Percentiles rank a stretch among this genome's conserved stretches.
These are phyloP conservation scores for Citrus medica DNA, from an alignment of 345 rosid species.

Conservation along the genomic window DNA sequence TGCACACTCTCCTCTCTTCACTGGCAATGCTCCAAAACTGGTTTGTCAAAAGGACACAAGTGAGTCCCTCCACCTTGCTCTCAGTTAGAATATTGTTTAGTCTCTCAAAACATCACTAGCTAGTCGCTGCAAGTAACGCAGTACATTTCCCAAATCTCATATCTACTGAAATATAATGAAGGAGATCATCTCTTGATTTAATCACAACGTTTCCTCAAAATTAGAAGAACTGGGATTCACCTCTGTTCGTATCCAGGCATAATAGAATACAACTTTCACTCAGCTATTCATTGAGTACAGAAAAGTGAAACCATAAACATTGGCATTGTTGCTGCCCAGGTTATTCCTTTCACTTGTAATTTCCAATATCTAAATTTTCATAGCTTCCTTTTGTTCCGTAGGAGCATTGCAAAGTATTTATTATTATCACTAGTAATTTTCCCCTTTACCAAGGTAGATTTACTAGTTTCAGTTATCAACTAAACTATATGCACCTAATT, in stretches of 20 bases:
- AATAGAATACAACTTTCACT: background rate
- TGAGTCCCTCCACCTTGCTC: no score
- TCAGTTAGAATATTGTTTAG: background rate
- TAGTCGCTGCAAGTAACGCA: background rate
- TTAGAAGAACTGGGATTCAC: background rate
- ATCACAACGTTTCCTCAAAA: background rate
- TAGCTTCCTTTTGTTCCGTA: no score
- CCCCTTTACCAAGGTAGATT: background rate
- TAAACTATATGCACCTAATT: background rate
- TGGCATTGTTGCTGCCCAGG: background rate
- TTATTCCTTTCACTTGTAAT: background rate
- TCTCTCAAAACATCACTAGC: background rate
- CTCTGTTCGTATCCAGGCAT: background rate
- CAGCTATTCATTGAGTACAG: no score
- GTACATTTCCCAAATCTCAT: background rate
- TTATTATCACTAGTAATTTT: background rate
- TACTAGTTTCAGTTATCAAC: background rate
- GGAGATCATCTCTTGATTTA: background rate
- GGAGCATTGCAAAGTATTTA: background rate
- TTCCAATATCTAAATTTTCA: background rate
- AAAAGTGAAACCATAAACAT: background rate
- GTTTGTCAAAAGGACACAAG: background rate
- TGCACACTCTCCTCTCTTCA: background rate
- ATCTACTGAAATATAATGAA: background rate
- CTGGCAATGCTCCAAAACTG: background rate